Evolutionary conservation across 345 rosid species (phyloP), one percentile per base, ranked within the genome.

Genomic region (Bruguiera sexangula): DNA sequence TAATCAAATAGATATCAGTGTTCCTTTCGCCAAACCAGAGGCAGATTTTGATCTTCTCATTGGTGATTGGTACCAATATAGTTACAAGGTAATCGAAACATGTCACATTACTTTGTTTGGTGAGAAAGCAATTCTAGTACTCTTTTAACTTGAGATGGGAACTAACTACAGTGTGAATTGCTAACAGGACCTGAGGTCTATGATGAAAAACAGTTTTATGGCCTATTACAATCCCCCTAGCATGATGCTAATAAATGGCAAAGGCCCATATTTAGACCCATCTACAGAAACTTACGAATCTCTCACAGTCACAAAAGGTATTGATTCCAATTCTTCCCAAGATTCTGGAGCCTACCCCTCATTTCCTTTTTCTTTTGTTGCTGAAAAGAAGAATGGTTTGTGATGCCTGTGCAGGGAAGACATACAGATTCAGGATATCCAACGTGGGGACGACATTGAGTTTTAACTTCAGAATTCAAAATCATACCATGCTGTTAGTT

Each of bases 391-490:
- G 2, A 37, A 9, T 37, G 11, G 11, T 1, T 37, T 21, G 58
- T 54, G 27, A 55, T 0, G 24, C 21, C 3, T 27, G 18, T 59
- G 56, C 60, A 84, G 90, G 85, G 5, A 85, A 80, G 53, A 82
- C 83, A 13, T 86, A 83, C 54, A 70, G 87, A 55, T 66, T 88
- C 26, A 83, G 88, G 65, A 76, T 83, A 80, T 85, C 86, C 39
- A 86, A 86, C 52, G 91, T 88, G 71, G 88, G 91, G 61, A 80
- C 77, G 34, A 67, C 75, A 34, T 73, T 78, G 78, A 82, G 89
- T 76, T 79, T 81, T 52, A 86, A 86, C 80, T 85, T 86, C 43
- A 76, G 80, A 69, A 72, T 78, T 65, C 80, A 82, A 60, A 66
- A 59, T 48, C 85, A 82, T 57, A 58, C 32, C 11, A 46, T 75